phyloP scores from a whole-genome alignment of 2,329 filamentous ascomycete species.

The Pyrenophora tritici-repentis region DNA sequence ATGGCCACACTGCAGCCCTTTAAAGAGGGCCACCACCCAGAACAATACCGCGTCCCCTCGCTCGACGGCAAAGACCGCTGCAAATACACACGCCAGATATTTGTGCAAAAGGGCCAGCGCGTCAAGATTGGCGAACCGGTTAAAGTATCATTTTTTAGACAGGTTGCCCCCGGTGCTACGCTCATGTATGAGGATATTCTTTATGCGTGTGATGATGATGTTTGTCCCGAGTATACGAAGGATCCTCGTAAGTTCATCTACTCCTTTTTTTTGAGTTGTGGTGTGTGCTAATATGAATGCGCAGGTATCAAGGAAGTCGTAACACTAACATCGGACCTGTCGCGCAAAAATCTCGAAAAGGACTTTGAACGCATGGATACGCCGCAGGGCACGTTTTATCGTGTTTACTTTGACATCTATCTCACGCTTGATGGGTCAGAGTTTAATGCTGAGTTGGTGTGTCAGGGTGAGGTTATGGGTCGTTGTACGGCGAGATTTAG shows the following conservation, averaged over 20 bases:
- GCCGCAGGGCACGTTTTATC: slow-evolving; percentile 75
- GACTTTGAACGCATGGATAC: slow-evolving; percentile 99
- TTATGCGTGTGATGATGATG: slow-evolving; percentile 96
- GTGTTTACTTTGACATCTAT: slow-evolving; percentile 73
- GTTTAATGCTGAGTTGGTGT: slow-evolving; percentile 98
- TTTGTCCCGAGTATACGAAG: slow-evolving; percentile 98
- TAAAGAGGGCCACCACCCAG: slow-evolving; percentile 97
- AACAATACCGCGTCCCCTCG: slow-evolving; percentile 95
- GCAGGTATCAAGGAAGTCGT: slow-evolving; percentile 98
- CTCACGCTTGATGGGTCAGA: slow-evolving; percentile 95
- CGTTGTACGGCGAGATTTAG: slow-evolving; percentile 89
- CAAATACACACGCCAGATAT: slow-evolving; percentile 98
- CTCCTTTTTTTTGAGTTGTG: too few species aligned
- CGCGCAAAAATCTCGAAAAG: slow-evolving; percentile 97
- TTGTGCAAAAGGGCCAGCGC: slow-evolving; percentile 96
- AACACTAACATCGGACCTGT: slow-evolving; percentile 94
- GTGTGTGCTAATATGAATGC: not conserved
- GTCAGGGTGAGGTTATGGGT: slow-evolving; percentile 98
- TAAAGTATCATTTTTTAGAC: slow-evolving; percentile 98
- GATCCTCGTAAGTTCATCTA: slow-evolving; percentile 98
- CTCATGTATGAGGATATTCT: slow-evolving; percentile 99
- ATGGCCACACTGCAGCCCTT: slow-evolving; percentile 99
- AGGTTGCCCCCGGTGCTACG: slow-evolving; percentile 94
- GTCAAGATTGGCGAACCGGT: slow-evolving; percentile 99
- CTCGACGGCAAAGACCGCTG: slow-evolving; percentile 96